Evolutionary conservation across 208 protist species (phyloP).

Genomic region (Crithidia expoeki): DNA sequence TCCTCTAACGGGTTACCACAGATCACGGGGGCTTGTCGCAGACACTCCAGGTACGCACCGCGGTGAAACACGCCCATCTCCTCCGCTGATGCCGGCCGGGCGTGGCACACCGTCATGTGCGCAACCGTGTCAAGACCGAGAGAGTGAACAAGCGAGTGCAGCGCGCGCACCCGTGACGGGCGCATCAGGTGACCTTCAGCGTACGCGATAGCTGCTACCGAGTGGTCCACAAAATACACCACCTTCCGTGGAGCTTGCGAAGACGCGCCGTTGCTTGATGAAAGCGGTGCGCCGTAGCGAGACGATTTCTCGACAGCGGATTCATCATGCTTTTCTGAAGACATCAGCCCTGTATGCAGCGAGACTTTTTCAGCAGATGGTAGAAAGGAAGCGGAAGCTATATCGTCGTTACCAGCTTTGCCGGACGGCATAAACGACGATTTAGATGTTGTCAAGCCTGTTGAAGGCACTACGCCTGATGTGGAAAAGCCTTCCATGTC

Average conservation of each 20-base stretch:
- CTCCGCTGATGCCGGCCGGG: slow-evolving; percentile 58
- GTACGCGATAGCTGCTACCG: slow-evolving; percentile 70
- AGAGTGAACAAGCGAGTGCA: slow-evolving; percentile 78
- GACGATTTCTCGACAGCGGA: neutral
- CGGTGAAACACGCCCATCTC: slow-evolving; percentile 78
- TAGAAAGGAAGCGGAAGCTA: too few species aligned
- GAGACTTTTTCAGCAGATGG: neutral
- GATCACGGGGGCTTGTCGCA: slow-evolving; percentile 58
- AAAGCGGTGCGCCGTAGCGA: neutral
- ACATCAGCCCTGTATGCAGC: neutral
- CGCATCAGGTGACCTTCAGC: slow-evolving; percentile 81
- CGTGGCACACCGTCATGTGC: slow-evolving; percentile 59
- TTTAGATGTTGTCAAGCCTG: too few species aligned
- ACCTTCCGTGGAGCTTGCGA: slow-evolving; percentile 36
- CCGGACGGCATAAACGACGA: too few species aligned
- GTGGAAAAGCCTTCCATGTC: too few species aligned
- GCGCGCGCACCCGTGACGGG: slow-evolving; percentile 64
- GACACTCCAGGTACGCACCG: slow-evolving; percentile 75
- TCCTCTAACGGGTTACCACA: slow-evolving; percentile 71
- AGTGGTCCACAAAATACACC: slow-evolving; percentile 82
- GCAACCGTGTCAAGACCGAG: slow-evolving; percentile 56
- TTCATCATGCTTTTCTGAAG: neutral
- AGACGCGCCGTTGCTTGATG: neutral
- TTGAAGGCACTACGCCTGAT: too few species aligned
- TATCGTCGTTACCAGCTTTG: too few species aligned